Evolutionary conservation across 768 basidiomycete genomes (phyloP).

Genomic region (Boletus huronensis): DNA sequence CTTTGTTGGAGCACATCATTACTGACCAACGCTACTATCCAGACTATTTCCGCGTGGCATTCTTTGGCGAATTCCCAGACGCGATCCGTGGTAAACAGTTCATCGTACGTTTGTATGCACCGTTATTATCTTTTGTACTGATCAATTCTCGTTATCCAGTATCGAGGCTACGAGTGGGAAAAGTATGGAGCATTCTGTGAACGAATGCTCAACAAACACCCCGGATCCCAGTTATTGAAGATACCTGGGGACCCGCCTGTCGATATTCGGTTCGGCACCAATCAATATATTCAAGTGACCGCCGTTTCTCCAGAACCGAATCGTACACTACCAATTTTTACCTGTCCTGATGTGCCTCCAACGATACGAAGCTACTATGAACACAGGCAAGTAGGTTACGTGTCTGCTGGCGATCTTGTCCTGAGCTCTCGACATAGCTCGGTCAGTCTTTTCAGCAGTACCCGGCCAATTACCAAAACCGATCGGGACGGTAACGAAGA

Average conservation of each 20-base stretch:
- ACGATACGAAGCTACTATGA: constrained; percentile 85
- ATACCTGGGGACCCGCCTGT: constrained; percentile 71
- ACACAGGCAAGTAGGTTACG: constrained; percentile 53
- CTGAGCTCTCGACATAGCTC: constrained; percentile 47
- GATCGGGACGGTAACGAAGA: constrained; percentile 67
- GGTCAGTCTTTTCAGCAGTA: constrained; percentile 78
- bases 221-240: constrained; percentile 77
- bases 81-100: constrained; percentile 88
- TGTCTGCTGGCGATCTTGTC: not conserved
- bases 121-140: not conserved
- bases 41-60: constrained; percentile 91
- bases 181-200: constrained; percentile 89
- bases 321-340: constrained; percentile 71
- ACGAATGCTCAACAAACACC: constrained; percentile 86
- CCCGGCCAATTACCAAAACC: constrained; percentile 61
- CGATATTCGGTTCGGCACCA: constrained; percentile 73
- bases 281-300: constrained; percentile 87
- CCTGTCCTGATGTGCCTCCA: constrained; percentile 76
- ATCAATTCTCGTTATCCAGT: constrained; percentile 41
- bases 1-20: constrained; percentile 81
- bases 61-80: constrained; percentile 87
- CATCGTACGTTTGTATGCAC: constrained; percentile 53
- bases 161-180: constrained; percentile 95
- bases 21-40: constrained; percentile 81
- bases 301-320: constrained; percentile 85